Conservation (phyloP, 176 grass and related monocot genomes). For the Elymus sibiricus region DNA sequence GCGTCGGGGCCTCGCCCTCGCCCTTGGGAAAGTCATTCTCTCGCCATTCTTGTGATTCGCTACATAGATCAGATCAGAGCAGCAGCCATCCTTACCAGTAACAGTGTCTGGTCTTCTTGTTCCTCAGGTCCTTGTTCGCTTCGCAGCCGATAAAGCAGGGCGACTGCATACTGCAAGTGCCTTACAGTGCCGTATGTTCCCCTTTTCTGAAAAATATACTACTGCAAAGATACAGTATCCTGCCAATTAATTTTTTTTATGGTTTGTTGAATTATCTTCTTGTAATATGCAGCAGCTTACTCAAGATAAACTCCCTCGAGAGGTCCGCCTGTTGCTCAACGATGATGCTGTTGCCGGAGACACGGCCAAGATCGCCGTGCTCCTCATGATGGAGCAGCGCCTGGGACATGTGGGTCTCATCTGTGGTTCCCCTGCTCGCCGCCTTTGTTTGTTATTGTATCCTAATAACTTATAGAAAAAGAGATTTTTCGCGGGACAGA, state of each 20-base stretch:
- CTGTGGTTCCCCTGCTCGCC: not conserved
- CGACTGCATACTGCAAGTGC: slow-evolving; percentile 50
- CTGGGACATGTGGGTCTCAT: slow-evolving; percentile 18
- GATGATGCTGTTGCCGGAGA: slow-evolving; percentile 7
- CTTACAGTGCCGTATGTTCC: slow-evolving; percentile 40
- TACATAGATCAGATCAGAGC: not conserved
- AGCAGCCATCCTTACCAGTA: not conserved
- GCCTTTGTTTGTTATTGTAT: not conserved
- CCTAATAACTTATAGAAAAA: too few species aligned
- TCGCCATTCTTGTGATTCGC: not conserved
- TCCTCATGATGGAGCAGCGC: slow-evolving; percentile 56
- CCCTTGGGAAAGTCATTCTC: slow-evolving; percentile 35
- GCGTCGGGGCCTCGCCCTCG: slow-evolving; percentile 29
- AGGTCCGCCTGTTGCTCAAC: slow-evolving; percentile 21
- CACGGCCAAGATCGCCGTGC: slow-evolving; percentile 28
- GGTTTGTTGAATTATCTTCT: not conserved
- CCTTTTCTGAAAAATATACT: too few species aligned
- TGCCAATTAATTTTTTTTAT: not conserved
- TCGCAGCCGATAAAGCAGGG: slow-evolving; percentile 34
- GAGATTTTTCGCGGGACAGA: too few species aligned
- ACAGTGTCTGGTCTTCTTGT: not conserved
- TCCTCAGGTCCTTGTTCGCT: slow-evolving; percentile 50
- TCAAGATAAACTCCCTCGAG: slow-evolving; percentile 30
- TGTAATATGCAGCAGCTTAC: slow-evolving; percentile 43
- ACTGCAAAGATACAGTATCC: too few species aligned